Evolutionary conservation across 441 rosid genomes (phyloP).

Genomic region (Populus hybrid): DNA sequence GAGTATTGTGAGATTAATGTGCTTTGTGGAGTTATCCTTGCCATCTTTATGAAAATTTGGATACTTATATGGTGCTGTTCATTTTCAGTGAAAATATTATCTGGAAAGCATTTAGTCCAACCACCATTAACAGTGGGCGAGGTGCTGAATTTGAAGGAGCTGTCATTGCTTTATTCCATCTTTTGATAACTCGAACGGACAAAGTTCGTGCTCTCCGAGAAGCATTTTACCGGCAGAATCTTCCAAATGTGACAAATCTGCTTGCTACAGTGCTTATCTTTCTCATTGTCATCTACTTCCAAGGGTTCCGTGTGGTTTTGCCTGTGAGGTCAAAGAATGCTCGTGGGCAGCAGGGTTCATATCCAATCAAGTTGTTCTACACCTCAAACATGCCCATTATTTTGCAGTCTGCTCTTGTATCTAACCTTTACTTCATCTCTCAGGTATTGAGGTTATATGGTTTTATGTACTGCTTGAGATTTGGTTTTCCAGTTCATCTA

Average conservation of each 20-base stretch:
- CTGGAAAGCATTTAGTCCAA: constrained; percentile 98
- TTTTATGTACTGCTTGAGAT: not conserved
- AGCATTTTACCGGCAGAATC: constrained; percentile 95
- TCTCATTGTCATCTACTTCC: constrained; percentile 68
- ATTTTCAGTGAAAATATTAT: constrained; percentile 72
- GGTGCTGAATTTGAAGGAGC: constrained; percentile 99
- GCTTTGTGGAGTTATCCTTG: not conserved
- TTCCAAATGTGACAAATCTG: constrained; percentile 84
- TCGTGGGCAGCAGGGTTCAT: constrained; percentile 91
- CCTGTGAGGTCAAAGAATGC: constrained; percentile 79
- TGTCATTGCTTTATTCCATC: constrained; percentile 85
- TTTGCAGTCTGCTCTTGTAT: constrained; percentile 90
- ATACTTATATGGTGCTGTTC: not conserved
- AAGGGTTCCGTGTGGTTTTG: constrained; percentile 83
- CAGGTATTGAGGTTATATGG: constrained; percentile 47
- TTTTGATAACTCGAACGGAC: constrained; percentile 74
- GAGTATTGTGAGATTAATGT: not conserved
- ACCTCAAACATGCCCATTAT: constrained; percentile 85
- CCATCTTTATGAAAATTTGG: not conserved
- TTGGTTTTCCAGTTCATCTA: not conserved
- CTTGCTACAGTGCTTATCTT: constrained; percentile 68
- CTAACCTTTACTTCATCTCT: constrained; percentile 89
- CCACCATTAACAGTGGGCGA: constrained; percentile 89
- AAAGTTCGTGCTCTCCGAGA: constrained; percentile 83
- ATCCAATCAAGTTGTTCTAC: constrained; percentile 81